phyloP scores from a whole-genome alignment of 768 basidiomycete genomes.

The Lactifluus volemus region DNA sequence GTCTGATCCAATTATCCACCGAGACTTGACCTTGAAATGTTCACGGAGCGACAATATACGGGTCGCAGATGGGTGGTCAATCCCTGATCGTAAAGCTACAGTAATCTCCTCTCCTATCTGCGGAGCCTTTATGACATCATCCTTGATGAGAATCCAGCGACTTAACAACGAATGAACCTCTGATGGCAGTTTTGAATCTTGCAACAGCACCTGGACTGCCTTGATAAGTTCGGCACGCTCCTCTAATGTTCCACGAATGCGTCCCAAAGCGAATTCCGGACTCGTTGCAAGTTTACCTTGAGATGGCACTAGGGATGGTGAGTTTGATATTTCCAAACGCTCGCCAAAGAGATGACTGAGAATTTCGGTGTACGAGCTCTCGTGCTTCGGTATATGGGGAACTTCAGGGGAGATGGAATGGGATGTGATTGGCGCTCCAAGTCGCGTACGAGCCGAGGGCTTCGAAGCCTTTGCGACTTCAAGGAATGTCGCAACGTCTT shows the following conservation, averaged over 20 bases:
- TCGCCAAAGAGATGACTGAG: constrained; percentile 72
- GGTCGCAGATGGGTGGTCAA: constrained; percentile 38
- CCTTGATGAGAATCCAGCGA: constrained; percentile 72
- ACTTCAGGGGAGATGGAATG: constrained; percentile 26
- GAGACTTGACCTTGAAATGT: constrained; percentile 59
- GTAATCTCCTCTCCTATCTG: constrained; percentile 51
- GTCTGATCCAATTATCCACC: constrained; percentile 98
- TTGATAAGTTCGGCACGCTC: constrained; percentile 59
- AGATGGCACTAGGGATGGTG: constrained; percentile 59
- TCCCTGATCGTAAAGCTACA: constrained; percentile 36
- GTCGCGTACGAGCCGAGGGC: constrained; percentile 36
- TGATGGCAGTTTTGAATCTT: constrained; percentile 35
- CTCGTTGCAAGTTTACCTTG: constrained; percentile 73
- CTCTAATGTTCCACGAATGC: constrained; percentile 75
- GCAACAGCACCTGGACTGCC: constrained; percentile 58
- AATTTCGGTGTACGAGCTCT: constrained; percentile 85
- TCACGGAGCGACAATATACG: constrained; percentile 51
- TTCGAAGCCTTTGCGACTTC: constrained; percentile 32
- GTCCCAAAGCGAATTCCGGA: constrained; percentile 93
- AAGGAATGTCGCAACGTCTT: constrained; percentile 47
- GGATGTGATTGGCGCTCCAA: constrained; percentile 34
- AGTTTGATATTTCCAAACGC: constrained; percentile 78
- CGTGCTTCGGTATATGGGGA: constrained; percentile 81
- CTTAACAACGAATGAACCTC: constrained; percentile 66
- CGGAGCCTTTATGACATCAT: constrained; percentile 56